Evolutionary conservation across 2,329 filamentous ascomycete species (phyloP), one percentile per base, ranked within the genome.

Genomic region (Cercospora sesami): DNA sequence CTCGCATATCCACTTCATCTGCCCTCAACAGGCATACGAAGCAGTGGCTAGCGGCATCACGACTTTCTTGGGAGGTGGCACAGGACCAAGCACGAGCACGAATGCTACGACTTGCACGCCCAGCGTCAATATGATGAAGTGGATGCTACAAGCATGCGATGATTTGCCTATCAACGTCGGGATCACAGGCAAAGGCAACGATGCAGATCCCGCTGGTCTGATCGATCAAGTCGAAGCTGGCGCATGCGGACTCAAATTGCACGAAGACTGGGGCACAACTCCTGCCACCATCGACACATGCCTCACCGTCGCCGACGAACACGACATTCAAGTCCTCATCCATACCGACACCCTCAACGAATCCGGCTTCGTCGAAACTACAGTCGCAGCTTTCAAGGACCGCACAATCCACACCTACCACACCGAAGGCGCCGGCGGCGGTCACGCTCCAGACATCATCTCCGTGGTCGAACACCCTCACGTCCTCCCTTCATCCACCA

Each of bases 271-370:
- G 94, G 94, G 94, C 63, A 89, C 87, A 23, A 97, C 94, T 1
- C 94, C 94, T 0, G 91, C 92, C 1, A 93, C 93, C 23, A 98
- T 98, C 76, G 94, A 98, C 79, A 86, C 90, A 1, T 97, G 94
- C 76, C 85, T 96, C 10, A 61, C 67, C 4, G 73, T 97, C 53
- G 97, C 94, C 78, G 94, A 98, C 75, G 91, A 96, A 77, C 87
- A 92, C 65, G 94, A 98, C 76, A 88, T 98, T 28, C 94, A 98
- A 79, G 96, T 92, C 72, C 87, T 97, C 72, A 96, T 98, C 74
- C 94, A 97, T 79, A 97, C 94, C 0, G 94, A 98, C 79, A 97
- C 94, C 0, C 87, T 98, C 69, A 98, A 98, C 80, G 94, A 98
- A 80, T 94, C 92, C 18, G 94, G 94, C n/a, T 98, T 97, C 76